Evolutionary conservation across 495 filamentous ascomycete species (phyloP).

Genomic region (Penicillium herquei): DNA sequence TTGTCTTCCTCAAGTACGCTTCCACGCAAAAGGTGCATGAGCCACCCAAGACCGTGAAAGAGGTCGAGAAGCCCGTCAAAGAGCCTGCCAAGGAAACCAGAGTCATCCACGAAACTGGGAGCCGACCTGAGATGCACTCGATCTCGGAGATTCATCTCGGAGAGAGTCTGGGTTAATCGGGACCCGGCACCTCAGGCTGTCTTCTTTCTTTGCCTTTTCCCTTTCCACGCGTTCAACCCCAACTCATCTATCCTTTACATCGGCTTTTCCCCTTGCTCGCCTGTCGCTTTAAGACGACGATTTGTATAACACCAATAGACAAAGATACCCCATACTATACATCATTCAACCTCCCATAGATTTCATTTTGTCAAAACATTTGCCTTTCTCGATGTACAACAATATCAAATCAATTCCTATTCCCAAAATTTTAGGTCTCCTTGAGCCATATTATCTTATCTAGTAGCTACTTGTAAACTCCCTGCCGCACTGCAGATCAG

Average conservation of each 20-base stretch:
- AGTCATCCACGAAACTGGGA: slow-evolving; percentile 17
- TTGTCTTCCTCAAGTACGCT: slow-evolving; percentile 45
- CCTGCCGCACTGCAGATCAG: too few relatives aligned
- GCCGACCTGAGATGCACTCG: slow-evolving; percentile 1
- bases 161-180: slow-evolving; percentile 38
- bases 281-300: background rate
- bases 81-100: slow-evolving; percentile 26
- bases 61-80: slow-evolving; percentile 35
- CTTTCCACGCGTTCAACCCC: background rate
- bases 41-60: slow-evolving; percentile 31
- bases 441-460: too few relatives aligned
- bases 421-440: too few relatives aligned
- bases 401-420: too few relatives aligned
- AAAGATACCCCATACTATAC: background rate
- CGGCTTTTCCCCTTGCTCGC: background rate
- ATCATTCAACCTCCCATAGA: background rate
- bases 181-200: background rate
- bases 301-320: background rate
- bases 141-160: slow-evolving; percentile 31
- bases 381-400: too few relatives aligned
- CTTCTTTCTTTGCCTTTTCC: background rate
- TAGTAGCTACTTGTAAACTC: too few relatives aligned
- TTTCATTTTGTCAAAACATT: background rate
- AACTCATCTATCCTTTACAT: background rate
- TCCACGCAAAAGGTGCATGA: slow-evolving; percentile 36